Evolutionary conservation across 805 yeast genomes (phyloP).

Genomic region (Hemisphaericaspora nanyangensis): DNA sequence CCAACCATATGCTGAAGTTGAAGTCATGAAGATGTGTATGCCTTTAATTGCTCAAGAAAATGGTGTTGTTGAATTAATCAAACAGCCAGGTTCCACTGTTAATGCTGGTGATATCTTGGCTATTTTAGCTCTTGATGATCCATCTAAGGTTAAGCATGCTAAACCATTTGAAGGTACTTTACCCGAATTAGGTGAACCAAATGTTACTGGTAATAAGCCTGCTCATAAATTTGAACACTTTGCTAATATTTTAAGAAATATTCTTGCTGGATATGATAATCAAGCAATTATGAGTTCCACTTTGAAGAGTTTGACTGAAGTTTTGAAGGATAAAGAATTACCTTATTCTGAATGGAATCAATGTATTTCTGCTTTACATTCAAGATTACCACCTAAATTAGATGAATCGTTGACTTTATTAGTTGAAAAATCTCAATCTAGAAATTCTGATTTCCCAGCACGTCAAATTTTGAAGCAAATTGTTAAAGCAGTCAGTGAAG

Average conservation of each 20-base stretch:
- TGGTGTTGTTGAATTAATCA: constrained; percentile 87
- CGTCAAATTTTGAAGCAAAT: constrained; percentile 72
- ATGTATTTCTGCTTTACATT: constrained; percentile 85
- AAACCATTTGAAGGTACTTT: constrained; percentile 90
- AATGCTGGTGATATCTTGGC: constrained; percentile 97
- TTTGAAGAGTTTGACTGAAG: constrained; percentile 64
- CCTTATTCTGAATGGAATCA: constrained; percentile 93
- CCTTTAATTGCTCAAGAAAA: constrained; percentile 91
- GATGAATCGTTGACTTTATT: constrained; percentile 63
- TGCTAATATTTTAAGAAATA: constrained; percentile 64
- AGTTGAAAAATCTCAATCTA: constrained; percentile 59
- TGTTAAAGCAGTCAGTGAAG: constrained; percentile 53
- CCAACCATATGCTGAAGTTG: constrained; percentile 96
- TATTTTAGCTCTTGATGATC: constrained; percentile 90
- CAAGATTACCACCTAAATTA: constrained; percentile 77
- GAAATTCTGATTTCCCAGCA: constrained; percentile 90
- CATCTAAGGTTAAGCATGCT: constrained; percentile 96
- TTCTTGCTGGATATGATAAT: constrained; percentile 88
- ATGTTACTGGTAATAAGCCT: constrained; percentile 78
- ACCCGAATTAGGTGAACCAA: constrained; percentile 84
- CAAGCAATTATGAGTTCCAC: constrained; percentile 90
- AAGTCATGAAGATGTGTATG: constrained; percentile 99
- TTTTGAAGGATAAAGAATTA: constrained; percentile 72
- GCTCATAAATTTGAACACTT: constrained; percentile 65
- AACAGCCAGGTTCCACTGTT: constrained; percentile 98